phyloP scores from a whole-genome alignment of 768 basidiomycete genomes.

The Pisolithus orientalis region DNA sequence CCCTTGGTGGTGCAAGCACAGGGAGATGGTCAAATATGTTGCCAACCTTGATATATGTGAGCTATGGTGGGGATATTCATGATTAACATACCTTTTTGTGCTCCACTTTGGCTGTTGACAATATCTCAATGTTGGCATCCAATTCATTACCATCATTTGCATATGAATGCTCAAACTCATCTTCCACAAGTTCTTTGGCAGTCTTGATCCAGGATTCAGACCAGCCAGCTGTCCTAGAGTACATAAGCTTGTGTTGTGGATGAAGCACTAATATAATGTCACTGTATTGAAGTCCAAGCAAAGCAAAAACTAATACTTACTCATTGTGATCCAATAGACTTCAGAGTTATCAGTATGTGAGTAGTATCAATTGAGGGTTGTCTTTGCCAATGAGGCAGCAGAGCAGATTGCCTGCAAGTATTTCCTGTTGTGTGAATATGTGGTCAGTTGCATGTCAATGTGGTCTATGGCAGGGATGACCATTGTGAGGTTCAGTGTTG shows the following conservation, averaged over 20 bases:
- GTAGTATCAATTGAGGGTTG: not conserved
- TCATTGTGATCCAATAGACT: slow-evolving; percentile 19
- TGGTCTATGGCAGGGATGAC: slow-evolving; percentile 24
- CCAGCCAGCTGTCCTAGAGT: slow-evolving; percentile 28
- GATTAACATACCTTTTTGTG: no score
- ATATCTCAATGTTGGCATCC: no score
- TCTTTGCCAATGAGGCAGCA: not conserved
- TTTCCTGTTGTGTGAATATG: not conserved
- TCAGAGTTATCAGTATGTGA: slow-evolving; percentile 8
- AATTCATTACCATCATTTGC: no score
- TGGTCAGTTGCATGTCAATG: slow-evolving; percentile 18
- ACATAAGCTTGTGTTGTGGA: slow-evolving; percentile 29
- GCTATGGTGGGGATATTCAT: no score
- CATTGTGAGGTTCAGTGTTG: slow-evolving; percentile 16
- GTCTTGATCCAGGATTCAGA: slow-evolving; percentile 22
- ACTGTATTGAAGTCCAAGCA: no score
- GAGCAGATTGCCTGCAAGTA: not conserved
- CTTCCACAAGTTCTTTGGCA: slow-evolving; percentile 16
- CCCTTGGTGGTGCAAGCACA: no score
- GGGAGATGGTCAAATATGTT: not conserved
- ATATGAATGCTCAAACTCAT: slow-evolving; percentile 12
- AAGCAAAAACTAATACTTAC: no score
- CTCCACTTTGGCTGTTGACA: no score
- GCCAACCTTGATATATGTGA: no score
- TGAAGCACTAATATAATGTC: slow-evolving; percentile 31